Base-by-base conservation (phyloP, 208 protist species). In the Trypanosoma congolense region DNA sequence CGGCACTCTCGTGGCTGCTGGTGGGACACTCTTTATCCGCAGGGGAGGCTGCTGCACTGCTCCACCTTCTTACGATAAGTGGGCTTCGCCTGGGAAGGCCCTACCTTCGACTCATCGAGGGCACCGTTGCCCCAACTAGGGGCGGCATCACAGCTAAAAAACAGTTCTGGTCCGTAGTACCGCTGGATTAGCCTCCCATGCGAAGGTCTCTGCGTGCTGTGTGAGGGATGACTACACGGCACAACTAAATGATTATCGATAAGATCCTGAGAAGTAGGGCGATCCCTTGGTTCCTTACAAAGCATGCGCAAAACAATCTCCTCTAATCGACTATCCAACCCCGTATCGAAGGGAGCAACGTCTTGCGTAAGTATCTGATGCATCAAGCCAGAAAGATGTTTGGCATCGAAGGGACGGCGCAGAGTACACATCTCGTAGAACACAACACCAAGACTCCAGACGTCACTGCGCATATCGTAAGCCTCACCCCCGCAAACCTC, bases 381-480 rank as follows among this genome's bases (percentile, higher is more conserved):
- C 12, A 93, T 78, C 12, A 93, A 65, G 19, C 55, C 73, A 33
- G 87, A 77, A 0, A 90, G 56, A 64, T 88, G 86, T 43, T 77
- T 49, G 0, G 59, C 82, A 9, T 88, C 77, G 55, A 93, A 93
- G 16, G 86, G 86, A 10, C 70, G 79, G 12, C 80, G 74, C 38
- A 93, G 70, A 3, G 86, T 87, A 65, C 86, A 93, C 91, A 98
- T 97, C 61, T 98, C 95, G 47, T 98, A 97, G 26, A 93, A 88
- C 2, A 97, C 96, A 9, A 98, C 90, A 46, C 95, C 96, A 16
- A 96, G 77, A 44, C 91, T 96, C 95, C 95, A 98, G 26, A 98
- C 90, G 60, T 98, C 96, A 50, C 93, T 95, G 42, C 76, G 75
- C 59, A 85, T 79, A 56, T 95, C 85, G 65, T 97, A 96, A 26